Evolutionary conservation across 148 eudicot species (phyloP).

Genomic region (Silene latifolia): DNA sequence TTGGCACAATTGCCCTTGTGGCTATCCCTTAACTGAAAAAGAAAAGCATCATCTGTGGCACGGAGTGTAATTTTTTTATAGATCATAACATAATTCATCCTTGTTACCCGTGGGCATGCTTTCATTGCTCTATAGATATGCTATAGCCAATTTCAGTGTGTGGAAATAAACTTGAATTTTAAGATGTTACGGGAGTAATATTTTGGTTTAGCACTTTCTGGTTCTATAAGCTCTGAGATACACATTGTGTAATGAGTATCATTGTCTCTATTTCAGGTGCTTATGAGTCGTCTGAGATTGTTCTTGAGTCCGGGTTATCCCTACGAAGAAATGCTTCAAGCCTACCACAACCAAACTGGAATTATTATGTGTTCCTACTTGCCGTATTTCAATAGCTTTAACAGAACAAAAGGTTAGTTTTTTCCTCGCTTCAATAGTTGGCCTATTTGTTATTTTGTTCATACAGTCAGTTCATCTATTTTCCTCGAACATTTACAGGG

Average conservation of each 20-base stretch:
- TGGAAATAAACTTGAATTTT: not conserved
- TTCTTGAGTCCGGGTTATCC: slow-evolving; percentile 93
- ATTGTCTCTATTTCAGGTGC: slow-evolving; percentile 44
- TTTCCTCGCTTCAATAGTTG: not conserved
- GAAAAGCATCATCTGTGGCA: not conserved
- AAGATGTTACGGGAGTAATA: not conserved
- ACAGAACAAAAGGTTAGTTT: slow-evolving; percentile 66
- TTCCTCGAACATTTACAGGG: slow-evolving; percentile 38
- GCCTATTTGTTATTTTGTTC: not conserved
- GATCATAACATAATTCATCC: not conserved
- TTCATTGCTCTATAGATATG: not conserved
- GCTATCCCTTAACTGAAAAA: no score
- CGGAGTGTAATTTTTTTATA: not conserved
- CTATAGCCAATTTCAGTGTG: not conserved
- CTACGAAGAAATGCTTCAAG: slow-evolving; percentile 68
- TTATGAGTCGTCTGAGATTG: slow-evolving; percentile 78
- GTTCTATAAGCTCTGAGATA: not conserved
- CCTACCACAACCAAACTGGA: slow-evolving; percentile 83
- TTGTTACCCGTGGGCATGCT: not conserved
- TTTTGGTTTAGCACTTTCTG: not conserved
- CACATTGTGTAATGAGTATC: not conserved
- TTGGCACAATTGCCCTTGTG: no score
- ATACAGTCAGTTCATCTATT: slow-evolving; percentile 2
- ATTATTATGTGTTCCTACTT: slow-evolving; percentile 84
- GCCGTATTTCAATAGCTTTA: slow-evolving; percentile 68